Conservation (phyloP, 169 alveolate genomes). For the Perkinsus chesapeaki region DNA sequence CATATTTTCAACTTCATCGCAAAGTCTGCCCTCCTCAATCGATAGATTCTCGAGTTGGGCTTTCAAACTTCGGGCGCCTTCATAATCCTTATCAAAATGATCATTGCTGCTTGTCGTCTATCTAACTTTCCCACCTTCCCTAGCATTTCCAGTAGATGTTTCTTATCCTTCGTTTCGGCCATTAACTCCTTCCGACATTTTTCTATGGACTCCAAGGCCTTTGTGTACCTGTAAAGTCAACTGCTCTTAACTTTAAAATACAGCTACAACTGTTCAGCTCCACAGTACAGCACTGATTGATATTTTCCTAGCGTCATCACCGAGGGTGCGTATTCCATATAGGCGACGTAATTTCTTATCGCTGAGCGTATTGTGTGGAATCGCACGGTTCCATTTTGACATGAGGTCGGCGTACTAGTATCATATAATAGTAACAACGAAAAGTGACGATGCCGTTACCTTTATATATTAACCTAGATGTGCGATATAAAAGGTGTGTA, state of each 20-base stretch:
- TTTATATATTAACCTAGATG: too few species aligned
- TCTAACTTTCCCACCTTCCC: not conserved
- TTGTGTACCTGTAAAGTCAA: constrained; percentile 23
- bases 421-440: too few species aligned
- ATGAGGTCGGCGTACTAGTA: too few species aligned
- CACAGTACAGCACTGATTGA: too few species aligned
- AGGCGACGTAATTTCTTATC: too few species aligned
- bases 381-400: too few species aligned
- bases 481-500: too few species aligned
- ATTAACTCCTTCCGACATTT: constrained; percentile 33
- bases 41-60: not conserved
- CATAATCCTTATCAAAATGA: not conserved
- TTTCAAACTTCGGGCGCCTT: not conserved
- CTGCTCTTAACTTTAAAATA: not conserved
- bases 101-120: not conserved
- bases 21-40: not conserved
- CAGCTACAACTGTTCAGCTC: too few species aligned
- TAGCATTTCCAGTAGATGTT: not conserved
- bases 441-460: too few species aligned
- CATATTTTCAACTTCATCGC: not conserved
- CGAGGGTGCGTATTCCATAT: too few species aligned
- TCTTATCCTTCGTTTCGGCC: constrained; percentile 11
- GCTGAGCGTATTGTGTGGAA: too few species aligned
- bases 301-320: too few species aligned
- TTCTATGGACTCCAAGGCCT: constrained; percentile 20